phyloP scores from a whole-genome alignment of 805 yeast genomes.

The Monosporozyma siamensis region DNA sequence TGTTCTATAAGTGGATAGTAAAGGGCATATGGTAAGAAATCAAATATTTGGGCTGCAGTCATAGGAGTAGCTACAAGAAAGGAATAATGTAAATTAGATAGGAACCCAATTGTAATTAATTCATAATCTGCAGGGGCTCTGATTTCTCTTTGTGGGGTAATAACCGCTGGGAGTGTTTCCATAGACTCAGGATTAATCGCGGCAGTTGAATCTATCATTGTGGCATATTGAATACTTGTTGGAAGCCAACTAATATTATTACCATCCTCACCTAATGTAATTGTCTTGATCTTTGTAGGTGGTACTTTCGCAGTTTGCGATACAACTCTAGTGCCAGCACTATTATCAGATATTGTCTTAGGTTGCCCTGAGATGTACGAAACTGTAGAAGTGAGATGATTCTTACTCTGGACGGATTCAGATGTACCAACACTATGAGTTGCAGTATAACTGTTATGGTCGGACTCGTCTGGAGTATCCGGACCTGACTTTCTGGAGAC shows the following conservation, averaged over 20 bases:
- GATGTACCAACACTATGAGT: too few species aligned
- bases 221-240: slow-evolving; percentile 12
- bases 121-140: slow-evolving; percentile 24
- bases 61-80: slow-evolving; percentile 76
- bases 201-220: slow-evolving; percentile 8
- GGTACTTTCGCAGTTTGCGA: background rate
- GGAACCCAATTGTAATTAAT: slow-evolving; percentile 40
- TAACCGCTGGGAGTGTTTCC: slow-evolving; percentile 35
- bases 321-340: background rate
- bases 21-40: slow-evolving; percentile 69
- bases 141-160: slow-evolving; percentile 32
- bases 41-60: slow-evolving; percentile 65
- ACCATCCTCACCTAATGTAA: background rate
- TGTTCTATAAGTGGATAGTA: slow-evolving; percentile 36
- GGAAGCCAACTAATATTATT: slow-evolving; percentile 27
- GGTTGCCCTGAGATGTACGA: too few species aligned
- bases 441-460: too few species aligned
- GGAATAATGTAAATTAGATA: slow-evolving; percentile 69
- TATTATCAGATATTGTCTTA: background rate
- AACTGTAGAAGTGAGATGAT: too few species aligned
- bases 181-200: slow-evolving; percentile 14
- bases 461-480: too few species aligned
- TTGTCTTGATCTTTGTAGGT: background rate
- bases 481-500: too few species aligned
- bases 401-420: too few species aligned